Base-by-base conservation (phyloP, 1,139 yeast genomes). In the Pichia sp. region DNA sequence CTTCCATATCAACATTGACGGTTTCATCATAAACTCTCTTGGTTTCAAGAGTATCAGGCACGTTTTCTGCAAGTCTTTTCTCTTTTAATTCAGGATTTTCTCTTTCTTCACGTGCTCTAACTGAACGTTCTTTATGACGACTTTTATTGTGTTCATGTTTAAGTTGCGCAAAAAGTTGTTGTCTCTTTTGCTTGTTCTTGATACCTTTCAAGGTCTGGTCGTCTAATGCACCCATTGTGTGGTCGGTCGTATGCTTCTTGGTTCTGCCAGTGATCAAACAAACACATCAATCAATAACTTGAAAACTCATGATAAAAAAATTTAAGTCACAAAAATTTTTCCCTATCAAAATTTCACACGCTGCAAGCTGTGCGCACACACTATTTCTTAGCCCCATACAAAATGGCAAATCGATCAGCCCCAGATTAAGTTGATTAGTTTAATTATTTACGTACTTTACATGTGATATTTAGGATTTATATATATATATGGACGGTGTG, bases 1-100 rank as follows among this genome's bases (percentile, higher is more conserved):
- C 95, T 63, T 87, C 96, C 3, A 85, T 72, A 48, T 83, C 86
- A 1, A 72, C 73, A 27, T 75, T 78, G 15, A 90, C 85, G 1
- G 97, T 88, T 66, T 93, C 98, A 67, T 93, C 99, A 57, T 68
- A 93, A 0, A 85, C 94, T 63, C 99, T 75, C 73, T 88, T 89
- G 50, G 82, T 76, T 59, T 93, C 99, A 46, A 91, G 82, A 8
- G 99, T 94, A 24, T 81, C 85, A 1, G 99, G 94, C 1, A 88
- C 81, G 64, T 91, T 90, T 47, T 76, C 81, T 4, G 82, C 80
- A 42, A 91, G 71, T 66, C 99, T 81, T 63, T 89, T 84, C 50
- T 81, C 90, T 62, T 80, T 85, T 52, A 88, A 69, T 57, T 83
- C 88, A 0, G 96, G 97, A 63, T 91, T 86, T 33, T 74, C 79